These are phyloP conservation scores for Termitomyces sp. DNA, from an alignment of 768 basidiomycete species.

Conservation along the genomic window DNA sequence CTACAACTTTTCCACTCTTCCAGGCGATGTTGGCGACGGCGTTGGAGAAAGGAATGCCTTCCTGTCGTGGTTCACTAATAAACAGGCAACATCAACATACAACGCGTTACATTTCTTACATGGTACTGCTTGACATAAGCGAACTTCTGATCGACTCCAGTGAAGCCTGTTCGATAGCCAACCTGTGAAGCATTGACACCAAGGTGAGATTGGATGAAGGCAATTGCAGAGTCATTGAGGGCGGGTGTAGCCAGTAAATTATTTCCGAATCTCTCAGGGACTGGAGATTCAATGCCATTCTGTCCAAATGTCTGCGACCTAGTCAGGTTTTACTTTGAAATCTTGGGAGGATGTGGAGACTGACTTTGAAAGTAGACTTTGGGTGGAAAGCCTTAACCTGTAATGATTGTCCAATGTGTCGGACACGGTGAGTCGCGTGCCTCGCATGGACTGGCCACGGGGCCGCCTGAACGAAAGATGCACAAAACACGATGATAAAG, in stretches of 20 bases:
- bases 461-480: conserved; percentile 19
- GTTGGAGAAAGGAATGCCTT: conserved; percentile 24
- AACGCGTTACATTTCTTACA: conserved; percentile 13
- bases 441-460: conserved; percentile 24
- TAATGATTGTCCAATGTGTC: conserved; percentile 20
- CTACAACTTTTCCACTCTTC: conserved; percentile 30
- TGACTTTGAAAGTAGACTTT: conserved; percentile 18
- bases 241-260: conserved; percentile 12
- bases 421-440: conserved; percentile 25
- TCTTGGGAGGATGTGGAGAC: background rate
- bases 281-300: conserved; percentile 18
- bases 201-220: conserved; percentile 22
- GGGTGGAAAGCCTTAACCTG: conserved; percentile 21
- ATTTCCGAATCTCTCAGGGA: conserved; percentile 8
- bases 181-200: conserved; percentile 15
- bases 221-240: conserved; percentile 23
- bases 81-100: background rate
- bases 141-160: conserved; percentile 12
- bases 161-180: conserved; percentile 17
- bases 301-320: conserved; percentile 19
- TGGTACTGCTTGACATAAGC: conserved; percentile 28
- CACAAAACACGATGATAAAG: conserved; percentile 19
- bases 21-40: conserved; percentile 39
- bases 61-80: conserved; percentile 6
- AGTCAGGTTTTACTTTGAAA: background rate